Evolutionary conservation across 805 yeast species (phyloP), one percentile per base, ranked within the genome.

Genomic region (Brettanomyces nanus): DNA sequence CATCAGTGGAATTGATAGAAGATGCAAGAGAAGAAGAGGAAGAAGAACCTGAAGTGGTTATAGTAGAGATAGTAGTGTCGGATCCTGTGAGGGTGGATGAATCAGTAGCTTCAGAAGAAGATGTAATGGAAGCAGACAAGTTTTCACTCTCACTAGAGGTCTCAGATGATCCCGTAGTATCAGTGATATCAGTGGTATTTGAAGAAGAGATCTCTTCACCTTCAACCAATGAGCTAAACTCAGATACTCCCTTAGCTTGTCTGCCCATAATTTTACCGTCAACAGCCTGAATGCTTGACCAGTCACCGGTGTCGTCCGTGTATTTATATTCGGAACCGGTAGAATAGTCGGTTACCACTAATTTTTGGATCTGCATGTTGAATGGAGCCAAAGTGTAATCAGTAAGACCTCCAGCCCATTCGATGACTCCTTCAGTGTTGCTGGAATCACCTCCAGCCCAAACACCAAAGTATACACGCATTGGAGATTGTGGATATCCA

Each of bases 401-500:
- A 11, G 86, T 76, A 15, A 47, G 41, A 40, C 94, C 95, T 41
- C 90, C 90, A 4, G 90, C 86, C 92, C 92, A 82, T 51, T 75
- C 75, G 40, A 82, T 80, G 2, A 89, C 80, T 35, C 90, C 90
- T 28, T 64, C 63, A 5, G 68, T 63, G 49, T 80, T 80, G 19
- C 63, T 48, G 21, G 82, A 63, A 57, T 81, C 87, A 55, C 92
- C 92, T 50, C 89, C 90, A 4, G 87, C 87, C 90, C 92, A 82
- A 23, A 77, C 61, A 46, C 92, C 90, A 44, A 82, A 55, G 46
- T 64, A 69, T 1, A 49, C 5, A 34, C 47, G 45, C 89, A 87
- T 85, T 35, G 97, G 97, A n/a, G 86, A 65, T 62, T 87, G 95
- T 31, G 97, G 97, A 59, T 73, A 89, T 4, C 95, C 95, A 52